Percentiles rank a stretch among this genome's conserved stretches.
phyloP scores from a whole-genome alignment of 495 filamentous ascomycete species.

The Trichoderma erinaceum region DNA sequence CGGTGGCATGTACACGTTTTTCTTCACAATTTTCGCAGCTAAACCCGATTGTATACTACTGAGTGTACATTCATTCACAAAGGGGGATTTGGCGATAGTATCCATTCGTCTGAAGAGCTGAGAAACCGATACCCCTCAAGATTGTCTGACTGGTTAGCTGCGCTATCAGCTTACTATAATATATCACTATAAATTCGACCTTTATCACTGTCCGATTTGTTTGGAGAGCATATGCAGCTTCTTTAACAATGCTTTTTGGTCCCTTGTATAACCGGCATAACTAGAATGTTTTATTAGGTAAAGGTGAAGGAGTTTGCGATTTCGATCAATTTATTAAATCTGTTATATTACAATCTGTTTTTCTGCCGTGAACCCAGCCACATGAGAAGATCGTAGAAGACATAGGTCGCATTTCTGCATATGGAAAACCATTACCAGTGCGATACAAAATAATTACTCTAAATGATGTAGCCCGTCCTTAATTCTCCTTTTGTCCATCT shows the following conservation, averaged over 20 bases:
- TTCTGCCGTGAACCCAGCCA: background rate
- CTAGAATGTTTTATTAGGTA: background rate
- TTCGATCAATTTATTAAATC: background rate
- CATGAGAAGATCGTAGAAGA: background rate
- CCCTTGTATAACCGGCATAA: background rate
- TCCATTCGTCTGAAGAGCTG: background rate
- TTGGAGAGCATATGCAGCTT: background rate
- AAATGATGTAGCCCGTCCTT: background rate
- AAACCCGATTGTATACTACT: background rate
- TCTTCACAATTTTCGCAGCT: background rate
- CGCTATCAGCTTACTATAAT: background rate
- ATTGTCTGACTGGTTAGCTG: background rate
- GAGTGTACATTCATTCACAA: too few species aligned
- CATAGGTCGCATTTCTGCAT: background rate
- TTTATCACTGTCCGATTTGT: too few species aligned
- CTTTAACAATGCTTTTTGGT: background rate
- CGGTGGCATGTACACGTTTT: background rate
- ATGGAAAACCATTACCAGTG: background rate
- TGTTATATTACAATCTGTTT: background rate
- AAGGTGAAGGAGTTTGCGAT: background rate
- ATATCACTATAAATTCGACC: background rate
- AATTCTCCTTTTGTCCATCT: background rate
- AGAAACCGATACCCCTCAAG: background rate
- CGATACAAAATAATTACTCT: background rate
- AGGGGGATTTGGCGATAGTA: too few species aligned